These are phyloP conservation scores for Venustampulla echinocandica DNA, from an alignment of 495 filamentous ascomycete genomes.

Conservation along the genomic window DNA sequence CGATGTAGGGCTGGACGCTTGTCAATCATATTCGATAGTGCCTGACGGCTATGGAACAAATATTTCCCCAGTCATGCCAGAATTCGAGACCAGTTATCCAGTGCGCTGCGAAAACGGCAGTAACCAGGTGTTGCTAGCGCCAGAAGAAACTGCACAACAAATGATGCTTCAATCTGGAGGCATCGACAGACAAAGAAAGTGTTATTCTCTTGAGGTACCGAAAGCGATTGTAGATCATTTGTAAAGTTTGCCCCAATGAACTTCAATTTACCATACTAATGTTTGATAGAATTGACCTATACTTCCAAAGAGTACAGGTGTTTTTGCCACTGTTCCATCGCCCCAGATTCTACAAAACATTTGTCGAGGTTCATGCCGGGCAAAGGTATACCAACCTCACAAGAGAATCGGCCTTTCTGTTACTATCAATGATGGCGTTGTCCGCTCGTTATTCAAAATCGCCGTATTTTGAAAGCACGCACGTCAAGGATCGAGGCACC, in stretches of 20 bases:
- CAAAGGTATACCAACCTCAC: not conserved
- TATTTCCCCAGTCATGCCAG: too few relatives aligned
- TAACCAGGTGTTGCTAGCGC: not conserved
- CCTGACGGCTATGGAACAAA: too few relatives aligned
- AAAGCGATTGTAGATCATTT: not conserved
- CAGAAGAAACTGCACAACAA: not conserved
- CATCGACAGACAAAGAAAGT: not conserved
- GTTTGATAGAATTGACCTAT: not conserved
- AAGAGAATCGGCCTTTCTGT: not conserved
- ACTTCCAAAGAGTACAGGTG: constrained; percentile 1
- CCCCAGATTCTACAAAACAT: not conserved
- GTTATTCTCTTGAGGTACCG: not conserved
- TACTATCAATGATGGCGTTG: not conserved
- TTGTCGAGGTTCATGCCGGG: not conserved
- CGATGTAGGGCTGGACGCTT: too few relatives aligned
- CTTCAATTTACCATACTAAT: not conserved
- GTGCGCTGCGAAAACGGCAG: not conserved
- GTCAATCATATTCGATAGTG: too few relatives aligned
- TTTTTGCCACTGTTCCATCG: constrained; percentile 3
- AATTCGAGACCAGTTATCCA: too few relatives aligned
- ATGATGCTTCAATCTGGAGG: not conserved
- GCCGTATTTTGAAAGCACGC: not conserved
- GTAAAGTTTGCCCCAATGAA: not conserved
- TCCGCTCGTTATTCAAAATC: not conserved
- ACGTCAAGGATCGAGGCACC: not conserved